Evolutionary conservation across 192 early-diverging fungal species (phyloP).

Genomic region (Chytriomyces sp.): DNA sequence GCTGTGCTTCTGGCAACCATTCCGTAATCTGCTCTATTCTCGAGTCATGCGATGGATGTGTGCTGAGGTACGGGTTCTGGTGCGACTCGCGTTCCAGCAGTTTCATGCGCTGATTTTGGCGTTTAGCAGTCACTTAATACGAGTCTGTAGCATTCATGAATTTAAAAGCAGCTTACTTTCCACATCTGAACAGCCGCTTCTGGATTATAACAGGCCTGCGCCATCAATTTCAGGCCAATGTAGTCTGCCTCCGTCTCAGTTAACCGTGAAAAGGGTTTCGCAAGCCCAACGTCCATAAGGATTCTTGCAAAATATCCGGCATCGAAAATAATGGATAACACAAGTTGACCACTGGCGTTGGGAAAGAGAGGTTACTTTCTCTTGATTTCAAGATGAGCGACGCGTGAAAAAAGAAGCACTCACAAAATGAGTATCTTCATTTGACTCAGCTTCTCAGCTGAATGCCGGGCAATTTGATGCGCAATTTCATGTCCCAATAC

Average conservation of each 20-base stretch:
- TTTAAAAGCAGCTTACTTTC: constrained; percentile 37
- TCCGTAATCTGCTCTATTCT: constrained; percentile 65
- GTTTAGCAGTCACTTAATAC: no score
- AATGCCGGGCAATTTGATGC: constrained; percentile 89
- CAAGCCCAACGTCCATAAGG: constrained; percentile 72
- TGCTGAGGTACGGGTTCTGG: constrained; percentile 75
- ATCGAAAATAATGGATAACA: constrained; percentile 72
- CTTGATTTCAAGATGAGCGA: no score
- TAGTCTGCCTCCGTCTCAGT: constrained; percentile 93
- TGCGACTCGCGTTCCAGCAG: constrained; percentile 36
- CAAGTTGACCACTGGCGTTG: constrained; percentile 53
- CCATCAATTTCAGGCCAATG: constrained; percentile 85
- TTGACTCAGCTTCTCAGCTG: constrained; percentile 62
- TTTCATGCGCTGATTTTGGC: constrained; percentile 65
- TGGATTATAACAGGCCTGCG: constrained; percentile 92
- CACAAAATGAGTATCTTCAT: no score
- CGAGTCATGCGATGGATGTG: constrained; percentile 76
- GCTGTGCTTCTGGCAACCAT: constrained; percentile 69
- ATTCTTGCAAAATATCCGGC: constrained; percentile 65
- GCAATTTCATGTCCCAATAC: constrained; percentile 95
- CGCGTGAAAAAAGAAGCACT: no score
- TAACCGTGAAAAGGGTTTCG: constrained; percentile 85
- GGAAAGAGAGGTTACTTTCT: no score
- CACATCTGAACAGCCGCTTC: constrained; percentile 78
- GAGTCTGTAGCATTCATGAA: no score